Evolutionary conservation across 305 asterid genomes (phyloP).

Genomic region (Solanum chacoense): DNA sequence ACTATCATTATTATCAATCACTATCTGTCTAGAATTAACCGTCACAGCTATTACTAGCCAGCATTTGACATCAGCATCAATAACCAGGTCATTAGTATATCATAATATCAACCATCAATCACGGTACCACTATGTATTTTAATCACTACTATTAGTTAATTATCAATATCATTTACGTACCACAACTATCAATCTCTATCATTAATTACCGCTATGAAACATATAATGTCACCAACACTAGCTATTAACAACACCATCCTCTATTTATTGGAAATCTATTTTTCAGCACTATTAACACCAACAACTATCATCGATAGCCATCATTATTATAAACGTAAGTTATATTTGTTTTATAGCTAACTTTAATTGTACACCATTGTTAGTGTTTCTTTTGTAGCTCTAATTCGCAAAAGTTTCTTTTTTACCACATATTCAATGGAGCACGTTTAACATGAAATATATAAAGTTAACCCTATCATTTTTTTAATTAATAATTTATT

Average conservation of each 20-base stretch:
- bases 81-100: neutral
- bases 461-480: neutral
- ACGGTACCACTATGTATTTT: neutral
- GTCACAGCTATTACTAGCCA: neutral
- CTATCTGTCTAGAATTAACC: neutral
- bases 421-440: neutral
- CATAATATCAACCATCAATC: neutral
- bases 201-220: neutral
- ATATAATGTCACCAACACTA: neutral
- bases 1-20: neutral
- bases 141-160: neutral
- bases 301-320: rapidly evolving
- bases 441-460: neutral
- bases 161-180: neutral
- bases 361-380: neutral
- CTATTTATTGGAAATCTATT: too few relatives aligned
- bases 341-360: neutral
- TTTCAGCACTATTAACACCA: neutral
- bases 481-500: neutral
- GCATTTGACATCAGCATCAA: neutral
- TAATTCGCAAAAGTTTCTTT: neutral
- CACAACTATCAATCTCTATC: neutral
- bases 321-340: neutral
- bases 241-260: neutral
- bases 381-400: neutral